A percentile compares a stretch with the other conserved stretches of the same genome.
phyloP scores from a whole-genome alignment of 2,329 filamentous ascomycete species.

The Xylaria sp. region DNA sequence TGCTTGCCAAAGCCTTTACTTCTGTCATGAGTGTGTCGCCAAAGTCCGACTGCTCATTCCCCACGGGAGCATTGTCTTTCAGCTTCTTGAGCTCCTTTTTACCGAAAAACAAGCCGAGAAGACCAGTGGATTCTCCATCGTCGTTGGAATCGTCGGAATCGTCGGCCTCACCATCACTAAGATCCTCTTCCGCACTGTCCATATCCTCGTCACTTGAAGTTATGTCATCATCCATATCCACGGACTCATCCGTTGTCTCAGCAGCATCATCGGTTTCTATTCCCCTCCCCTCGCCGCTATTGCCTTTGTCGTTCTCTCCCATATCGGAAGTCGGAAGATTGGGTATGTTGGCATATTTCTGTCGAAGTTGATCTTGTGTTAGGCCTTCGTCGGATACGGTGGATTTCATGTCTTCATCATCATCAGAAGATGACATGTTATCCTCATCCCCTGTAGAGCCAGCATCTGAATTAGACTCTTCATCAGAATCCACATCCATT shows the following conservation, averaged over 20 bases:
- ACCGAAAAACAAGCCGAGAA: slow-evolving; percentile 64
- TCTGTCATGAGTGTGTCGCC: slow-evolving; percentile 46
- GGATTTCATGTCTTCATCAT: slow-evolving; percentile 61
- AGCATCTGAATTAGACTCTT: slow-evolving; percentile 42
- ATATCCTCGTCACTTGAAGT: slow-evolving; percentile 59
- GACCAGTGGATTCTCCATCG: slow-evolving; percentile 49
- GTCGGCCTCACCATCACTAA: slow-evolving; percentile 42
- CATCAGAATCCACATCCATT: slow-evolving; percentile 47
- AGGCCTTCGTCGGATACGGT: slow-evolving; percentile 66
- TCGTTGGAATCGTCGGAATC: slow-evolving; percentile 52
- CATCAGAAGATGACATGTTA: slow-evolving; percentile 68
- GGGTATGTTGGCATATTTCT: slow-evolving; percentile 72
- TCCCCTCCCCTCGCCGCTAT: not conserved
- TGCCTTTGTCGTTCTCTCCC: slow-evolving; percentile 29
- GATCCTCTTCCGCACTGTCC: slow-evolving; percentile 52
- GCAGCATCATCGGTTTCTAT: slow-evolving; percentile 42
- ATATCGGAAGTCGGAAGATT: slow-evolving; percentile 43
- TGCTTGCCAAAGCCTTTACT: slow-evolving; percentile 20
- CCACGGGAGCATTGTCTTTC: slow-evolving; percentile 46
- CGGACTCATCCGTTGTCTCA: slow-evolving; percentile 67
- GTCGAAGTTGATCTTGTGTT: slow-evolving; percentile 70
- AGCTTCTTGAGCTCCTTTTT: slow-evolving; percentile 63
- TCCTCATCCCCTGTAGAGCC: slow-evolving; percentile 53
- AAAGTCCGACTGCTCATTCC: slow-evolving; percentile 31
- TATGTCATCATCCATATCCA: slow-evolving; percentile 72